Evolutionary conservation across 2,329 filamentous ascomycete genomes (phyloP).

Genomic region (Epichloe gansuensis): DNA sequence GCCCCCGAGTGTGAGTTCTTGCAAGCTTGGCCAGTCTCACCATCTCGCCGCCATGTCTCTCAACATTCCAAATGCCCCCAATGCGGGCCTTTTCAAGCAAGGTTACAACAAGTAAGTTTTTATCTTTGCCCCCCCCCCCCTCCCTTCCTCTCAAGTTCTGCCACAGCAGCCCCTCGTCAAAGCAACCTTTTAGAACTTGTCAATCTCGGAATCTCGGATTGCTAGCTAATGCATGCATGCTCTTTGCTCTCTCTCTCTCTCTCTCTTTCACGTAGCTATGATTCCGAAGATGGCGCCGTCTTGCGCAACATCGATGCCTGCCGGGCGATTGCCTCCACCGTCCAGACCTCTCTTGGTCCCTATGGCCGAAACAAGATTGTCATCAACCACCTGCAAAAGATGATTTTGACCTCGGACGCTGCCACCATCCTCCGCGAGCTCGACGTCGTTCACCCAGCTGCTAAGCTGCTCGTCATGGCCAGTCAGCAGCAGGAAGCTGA

Average conservation of each 20-base stretch:
- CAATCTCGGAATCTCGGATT: conserved; percentile 4
- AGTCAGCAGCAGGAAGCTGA: conserved; percentile 97
- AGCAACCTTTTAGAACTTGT: background rate
- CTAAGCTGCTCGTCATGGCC: conserved; percentile 96
- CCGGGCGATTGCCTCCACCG: conserved; percentile 85
- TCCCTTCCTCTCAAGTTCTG: conserved; percentile 4
- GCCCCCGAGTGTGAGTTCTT: conserved; percentile 4
- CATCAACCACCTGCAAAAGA: conserved; percentile 99
- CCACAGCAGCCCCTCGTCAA: conserved; percentile 1
- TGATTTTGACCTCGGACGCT: conserved; percentile 96
- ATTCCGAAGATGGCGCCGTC: conserved; percentile 96
- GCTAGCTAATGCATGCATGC: background rate
- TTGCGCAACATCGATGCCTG: conserved; percentile 98
- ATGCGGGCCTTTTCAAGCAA: conserved; percentile 85
- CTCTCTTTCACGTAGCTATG: conserved; percentile 59
- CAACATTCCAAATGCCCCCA: conserved; percentile 87
- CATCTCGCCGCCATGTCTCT: conserved; percentile 61
- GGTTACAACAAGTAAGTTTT: conserved; percentile 81
- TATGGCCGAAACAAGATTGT: conserved; percentile 99
- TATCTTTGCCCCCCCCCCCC: background rate
- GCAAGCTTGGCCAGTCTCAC: conserved; percentile 9
- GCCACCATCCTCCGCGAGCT: conserved; percentile 95
- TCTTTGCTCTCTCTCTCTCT: conserved; percentile 8
- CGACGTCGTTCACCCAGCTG: conserved; percentile 94
- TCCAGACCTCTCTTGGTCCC: conserved; percentile 91